Evolutionary conservation across 75 land plant genomes (phyloP).

Genomic region (Larix kaempferi): DNA sequence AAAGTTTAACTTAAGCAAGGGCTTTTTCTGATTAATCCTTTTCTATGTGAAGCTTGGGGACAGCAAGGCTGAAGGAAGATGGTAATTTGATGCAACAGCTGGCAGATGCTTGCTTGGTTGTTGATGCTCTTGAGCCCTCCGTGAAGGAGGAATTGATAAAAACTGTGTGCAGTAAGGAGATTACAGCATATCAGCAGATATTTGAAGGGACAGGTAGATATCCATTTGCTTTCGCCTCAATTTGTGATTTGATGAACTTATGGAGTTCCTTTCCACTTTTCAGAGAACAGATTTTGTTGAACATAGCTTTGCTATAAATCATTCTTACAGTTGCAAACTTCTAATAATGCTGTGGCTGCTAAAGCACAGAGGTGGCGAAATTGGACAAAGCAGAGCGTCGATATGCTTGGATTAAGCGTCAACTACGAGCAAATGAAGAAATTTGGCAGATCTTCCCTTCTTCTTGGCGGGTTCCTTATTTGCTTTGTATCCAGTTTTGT

Average conservation of each 20-base stretch:
- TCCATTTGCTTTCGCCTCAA: neutral
- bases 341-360: neutral
- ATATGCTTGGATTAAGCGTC: constrained; percentile 99
- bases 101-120: constrained; percentile 96
- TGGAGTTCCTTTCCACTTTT: neutral
- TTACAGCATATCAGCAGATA: constrained; percentile 92
- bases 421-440: constrained; percentile 94
- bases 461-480: constrained; percentile 84
- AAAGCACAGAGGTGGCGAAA: constrained; percentile 73
- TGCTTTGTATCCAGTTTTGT: constrained; percentile 94
- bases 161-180: constrained; percentile 90
- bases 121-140: constrained; percentile 94
- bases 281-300: neutral
- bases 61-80: constrained; percentile 91
- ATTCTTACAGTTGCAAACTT: constrained; percentile 1
- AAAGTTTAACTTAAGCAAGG: neutral
- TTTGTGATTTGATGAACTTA: neutral
- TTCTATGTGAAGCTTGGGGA: constrained; percentile 75
- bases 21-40: neutral
- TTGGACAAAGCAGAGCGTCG: constrained; percentile 94
- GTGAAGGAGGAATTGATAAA: constrained; percentile 94
- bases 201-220: constrained; percentile 95
- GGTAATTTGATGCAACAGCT: constrained; percentile 83
- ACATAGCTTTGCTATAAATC: neutral
- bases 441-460: constrained; percentile 95